phyloP scores from a whole-genome alignment of 257 asterid species.

The Solanum habrochaites region DNA sequence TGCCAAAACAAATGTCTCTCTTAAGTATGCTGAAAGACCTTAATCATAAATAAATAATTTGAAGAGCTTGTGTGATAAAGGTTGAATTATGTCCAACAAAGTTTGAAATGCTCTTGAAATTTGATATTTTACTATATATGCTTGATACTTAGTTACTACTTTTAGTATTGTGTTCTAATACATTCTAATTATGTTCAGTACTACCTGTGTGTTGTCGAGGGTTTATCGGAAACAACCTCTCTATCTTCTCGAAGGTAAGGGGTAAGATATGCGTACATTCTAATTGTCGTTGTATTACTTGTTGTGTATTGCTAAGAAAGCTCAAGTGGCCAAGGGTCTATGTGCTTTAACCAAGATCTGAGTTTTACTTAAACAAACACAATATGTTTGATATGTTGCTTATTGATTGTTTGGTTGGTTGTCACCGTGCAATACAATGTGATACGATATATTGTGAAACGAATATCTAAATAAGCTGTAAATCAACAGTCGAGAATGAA shows the following conservation, averaged over 20 bases:
- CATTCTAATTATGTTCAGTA: neutral
- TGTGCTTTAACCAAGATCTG: neutral
- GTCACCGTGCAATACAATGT: too few relatives aligned
- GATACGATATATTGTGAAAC: too few relatives aligned
- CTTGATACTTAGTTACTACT: neutral
- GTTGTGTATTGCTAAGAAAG: neutral
- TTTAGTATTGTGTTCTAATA: neutral
- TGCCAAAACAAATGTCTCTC: neutral
- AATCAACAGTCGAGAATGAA: too few relatives aligned
- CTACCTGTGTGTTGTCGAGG: neutral
- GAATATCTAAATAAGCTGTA: too few relatives aligned
- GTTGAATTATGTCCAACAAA: neutral
- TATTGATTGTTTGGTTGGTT: neutral
- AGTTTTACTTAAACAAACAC: neutral
- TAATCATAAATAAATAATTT: neutral
- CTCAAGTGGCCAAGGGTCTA: neutral
- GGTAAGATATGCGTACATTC: neutral
- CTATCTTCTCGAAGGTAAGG: neutral
- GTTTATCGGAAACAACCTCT: neutral
- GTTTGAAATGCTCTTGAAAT: neutral
- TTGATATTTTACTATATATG: neutral
- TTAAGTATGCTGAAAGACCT: neutral
- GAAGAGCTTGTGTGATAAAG: neutral
- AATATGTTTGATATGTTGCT: neutral
- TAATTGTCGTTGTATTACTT: neutral